These are phyloP conservation scores for Cicer chorassanicum DNA, from an alignment of 306 rosid genomes.

Conservation along the genomic window DNA sequence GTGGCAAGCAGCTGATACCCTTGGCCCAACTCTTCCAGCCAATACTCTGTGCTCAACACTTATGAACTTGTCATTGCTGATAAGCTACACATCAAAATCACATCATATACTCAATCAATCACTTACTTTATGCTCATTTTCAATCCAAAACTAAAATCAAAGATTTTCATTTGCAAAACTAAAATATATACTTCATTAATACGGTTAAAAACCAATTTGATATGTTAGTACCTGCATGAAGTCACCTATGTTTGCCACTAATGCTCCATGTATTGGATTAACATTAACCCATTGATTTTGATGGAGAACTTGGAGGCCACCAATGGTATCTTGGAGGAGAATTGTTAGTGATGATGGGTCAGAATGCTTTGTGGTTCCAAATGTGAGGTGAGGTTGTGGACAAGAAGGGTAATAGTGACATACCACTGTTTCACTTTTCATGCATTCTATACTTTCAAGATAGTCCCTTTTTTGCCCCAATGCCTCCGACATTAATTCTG, in stretches of 20 bases:
- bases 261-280: slow-evolving; percentile 59
- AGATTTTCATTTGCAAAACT: neutral
- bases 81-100: slow-evolving; percentile 52
- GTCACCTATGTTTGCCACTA: slow-evolving; percentile 79
- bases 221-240: slow-evolving; percentile 65
- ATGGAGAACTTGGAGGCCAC: slow-evolving; percentile 82
- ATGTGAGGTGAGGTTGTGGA: slow-evolving; percentile 76
- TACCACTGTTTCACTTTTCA: slow-evolving; percentile 62
- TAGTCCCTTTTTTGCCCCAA: slow-evolving; percentile 59
- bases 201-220: too few relatives aligned
- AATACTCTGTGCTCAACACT: slow-evolving; percentile 79
- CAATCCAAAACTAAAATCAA: neutral
- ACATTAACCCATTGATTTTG: slow-evolving; percentile 72
- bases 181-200: too few relatives aligned
- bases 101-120: neutral
- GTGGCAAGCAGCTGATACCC: slow-evolving; percentile 76
- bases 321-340: slow-evolving; percentile 70
- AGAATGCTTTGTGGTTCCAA: slow-evolving; percentile 78
- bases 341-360: slow-evolving; percentile 74
- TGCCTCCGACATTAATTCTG: slow-evolving; percentile 74
- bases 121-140: neutral
- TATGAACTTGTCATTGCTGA: slow-evolving; percentile 76
- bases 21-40: slow-evolving; percentile 60
- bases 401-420: slow-evolving; percentile 86
- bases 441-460: slow-evolving; percentile 64